Conservation (phyloP, 257 asterid species). For the Verbena officinalis region DNA sequence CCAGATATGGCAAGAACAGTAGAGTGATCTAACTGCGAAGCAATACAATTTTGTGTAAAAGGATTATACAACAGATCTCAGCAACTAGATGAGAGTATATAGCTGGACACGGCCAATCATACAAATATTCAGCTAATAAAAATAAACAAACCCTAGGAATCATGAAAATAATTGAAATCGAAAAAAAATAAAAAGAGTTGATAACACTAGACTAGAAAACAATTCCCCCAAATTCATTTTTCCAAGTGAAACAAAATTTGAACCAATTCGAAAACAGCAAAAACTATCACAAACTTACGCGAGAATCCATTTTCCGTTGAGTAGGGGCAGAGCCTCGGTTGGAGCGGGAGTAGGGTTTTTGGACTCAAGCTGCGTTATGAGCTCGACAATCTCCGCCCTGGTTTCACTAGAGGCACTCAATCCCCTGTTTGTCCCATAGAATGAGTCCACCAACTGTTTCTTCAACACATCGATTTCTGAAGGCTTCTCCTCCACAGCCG, state of each 20-base stretch:
- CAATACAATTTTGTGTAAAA: too few relatives aligned
- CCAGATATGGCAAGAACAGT: too few relatives aligned
- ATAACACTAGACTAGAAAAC: too few relatives aligned
- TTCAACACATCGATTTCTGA: slow-evolving; percentile 59
- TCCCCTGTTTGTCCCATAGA: slow-evolving; percentile 83
- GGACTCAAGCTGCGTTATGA: slow-evolving; percentile 79
- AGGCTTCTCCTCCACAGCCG: slow-evolving; percentile 46
- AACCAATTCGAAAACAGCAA: background rate
- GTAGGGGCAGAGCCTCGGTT: slow-evolving; percentile 74
- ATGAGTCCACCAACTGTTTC: slow-evolving; percentile 65
- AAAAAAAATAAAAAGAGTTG: too few relatives aligned
- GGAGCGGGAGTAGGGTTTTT: slow-evolving; percentile 89
- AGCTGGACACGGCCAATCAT: too few relatives aligned
- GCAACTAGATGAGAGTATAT: too few relatives aligned
- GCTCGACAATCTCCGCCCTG: slow-evolving; percentile 85
- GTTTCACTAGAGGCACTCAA: slow-evolving; percentile 76
- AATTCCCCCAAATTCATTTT: too few relatives aligned
- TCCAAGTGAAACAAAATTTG: background rate
- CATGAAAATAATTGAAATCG: too few relatives aligned
- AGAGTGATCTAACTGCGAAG: too few relatives aligned
- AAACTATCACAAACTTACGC: slow-evolving; percentile 47
- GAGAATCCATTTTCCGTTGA: slow-evolving; percentile 95
- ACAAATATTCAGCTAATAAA: too few relatives aligned
- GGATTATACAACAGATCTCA: too few relatives aligned
- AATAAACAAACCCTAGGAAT: too few relatives aligned